A percentile compares a stretch with the other conserved stretches of the same genome.
These are phyloP conservation scores for Debaryomyces prosopidis DNA, from an alignment of 805 yeast genomes.

Conservation along the genomic window DNA sequence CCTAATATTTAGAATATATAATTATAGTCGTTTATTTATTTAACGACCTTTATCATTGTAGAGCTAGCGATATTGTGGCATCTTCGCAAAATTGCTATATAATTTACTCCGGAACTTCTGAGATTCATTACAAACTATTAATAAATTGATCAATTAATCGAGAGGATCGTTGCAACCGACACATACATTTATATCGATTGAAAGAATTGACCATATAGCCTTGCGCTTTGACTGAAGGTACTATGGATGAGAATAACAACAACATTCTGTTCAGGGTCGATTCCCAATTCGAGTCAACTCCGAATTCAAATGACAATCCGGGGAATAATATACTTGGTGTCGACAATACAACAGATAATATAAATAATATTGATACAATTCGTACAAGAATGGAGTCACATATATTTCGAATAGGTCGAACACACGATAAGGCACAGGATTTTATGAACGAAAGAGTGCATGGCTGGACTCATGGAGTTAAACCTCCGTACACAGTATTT, in stretches of 20 bases:
- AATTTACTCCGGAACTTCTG: not conserved
- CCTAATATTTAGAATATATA: slow-evolving; percentile 34
- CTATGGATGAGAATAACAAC: not conserved
- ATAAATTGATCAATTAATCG: too few species aligned
- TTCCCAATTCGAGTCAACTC: not conserved
- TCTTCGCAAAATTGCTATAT: not conserved
- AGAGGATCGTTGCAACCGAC: too few species aligned
- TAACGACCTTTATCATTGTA: not conserved
- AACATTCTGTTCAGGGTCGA: not conserved
- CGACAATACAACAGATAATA: not conserved
- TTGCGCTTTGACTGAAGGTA: too few species aligned
- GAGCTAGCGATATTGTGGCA: not conserved
- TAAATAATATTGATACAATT: not conserved
- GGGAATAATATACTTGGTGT: not conserved
- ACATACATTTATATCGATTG: too few species aligned
- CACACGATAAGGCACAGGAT: not conserved
- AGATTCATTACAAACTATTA: too few species aligned
- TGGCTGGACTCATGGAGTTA: slow-evolving; percentile 30
- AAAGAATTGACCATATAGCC: too few species aligned
- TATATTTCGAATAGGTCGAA: not conserved
- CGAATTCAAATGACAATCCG: not conserved
- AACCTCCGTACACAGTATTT: slow-evolving; percentile 26
- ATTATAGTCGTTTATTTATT: not conserved
- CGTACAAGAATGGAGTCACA: not conserved
- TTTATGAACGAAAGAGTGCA: not conserved